phyloP scores from a whole-genome alignment of 805 yeast genomes.

The Metschnikowia peoriensis region DNA sequence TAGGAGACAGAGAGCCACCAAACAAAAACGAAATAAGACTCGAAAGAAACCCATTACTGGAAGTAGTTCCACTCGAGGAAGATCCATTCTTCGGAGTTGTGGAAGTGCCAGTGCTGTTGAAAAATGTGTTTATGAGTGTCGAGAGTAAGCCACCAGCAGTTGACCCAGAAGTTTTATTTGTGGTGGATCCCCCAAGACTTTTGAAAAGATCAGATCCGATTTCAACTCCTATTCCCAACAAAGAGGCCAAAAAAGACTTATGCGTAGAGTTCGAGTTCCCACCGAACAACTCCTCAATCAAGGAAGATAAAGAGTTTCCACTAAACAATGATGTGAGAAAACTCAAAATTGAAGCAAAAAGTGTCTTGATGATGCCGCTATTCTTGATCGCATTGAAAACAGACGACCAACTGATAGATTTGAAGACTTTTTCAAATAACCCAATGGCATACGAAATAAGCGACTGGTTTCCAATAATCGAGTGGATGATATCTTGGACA shows the following conservation, averaged over 20 bases:
- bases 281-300: conserved; percentile 15
- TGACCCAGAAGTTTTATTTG: conserved; percentile 1
- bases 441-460: conserved; percentile 21
- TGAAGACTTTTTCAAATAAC: conserved; percentile 22
- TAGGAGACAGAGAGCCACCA: background rate
- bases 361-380: conserved; percentile 23
- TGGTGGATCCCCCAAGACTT: conserved; percentile 11
- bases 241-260: conserved; percentile 14
- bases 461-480: conserved; percentile 23
- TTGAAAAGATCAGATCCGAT: conserved; percentile 16
- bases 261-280: conserved; percentile 15
- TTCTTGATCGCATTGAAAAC: conserved; percentile 25
- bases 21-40: conserved; percentile 1
- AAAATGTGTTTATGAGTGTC: conserved; percentile 12
- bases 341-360: conserved; percentile 16
- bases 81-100: background rate
- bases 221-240: conserved; percentile 14
- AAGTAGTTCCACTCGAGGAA: conserved; percentile 6
- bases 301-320: conserved; percentile 11
- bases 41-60: conserved; percentile 12
- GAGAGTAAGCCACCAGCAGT: conserved; percentile 14
- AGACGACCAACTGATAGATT: conserved; percentile 21
- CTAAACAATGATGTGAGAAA: conserved; percentile 18
- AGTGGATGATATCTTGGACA: conserved; percentile 21
- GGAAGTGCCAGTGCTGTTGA: conserved; percentile 4